Base-by-base conservation (phyloP, 2,329 filamentous ascomycete genomes). In the Bipolaris sorokiniana region DNA sequence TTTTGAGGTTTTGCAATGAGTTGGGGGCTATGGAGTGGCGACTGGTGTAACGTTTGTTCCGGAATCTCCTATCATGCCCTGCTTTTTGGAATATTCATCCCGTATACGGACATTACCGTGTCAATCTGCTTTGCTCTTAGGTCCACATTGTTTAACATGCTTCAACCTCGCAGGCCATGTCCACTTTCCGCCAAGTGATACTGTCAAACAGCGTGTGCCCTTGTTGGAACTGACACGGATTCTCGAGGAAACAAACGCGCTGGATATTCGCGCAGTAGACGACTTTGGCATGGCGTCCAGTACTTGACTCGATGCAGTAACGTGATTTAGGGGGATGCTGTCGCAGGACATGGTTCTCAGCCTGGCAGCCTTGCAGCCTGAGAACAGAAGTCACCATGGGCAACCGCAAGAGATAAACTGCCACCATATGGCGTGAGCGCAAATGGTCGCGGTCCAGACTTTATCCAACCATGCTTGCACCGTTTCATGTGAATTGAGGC, bases 1-100 rank as follows among this genome's bases (percentile, higher is more conserved):
- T 10, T 3, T 23, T 13, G n/a, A 28, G 31, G 18, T n/a, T 31
- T 13, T 23, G 44, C 13, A 13, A 20, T 3, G 26, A 22, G 22
- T n/a, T 34, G 15, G 20, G 20, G 33, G 28, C 3, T 34, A 38
- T 26, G 3, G n/a, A 15, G 13, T 15, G 46, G 46, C 46, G 34
- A 48, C 9, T 26, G 34, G 46, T 48, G 46, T 48, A 38, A 13
- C 38, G 15, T 48, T 48, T 37, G 22, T 48, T 48, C 15, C 28
- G 34, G 46, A 38, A 22, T 48, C 46, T 48, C 34, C 46, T 38
- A 48, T 38, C 34, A 26, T 7, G 26, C 22, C 6, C 9, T 48
- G 22, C 18, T 10, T 28, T 48, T 20, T 22, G 34, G 13, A 20
- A 38, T 37, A 22, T 37, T 37, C 38, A 15, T 48, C 15, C 33